Percentiles rank a stretch among this genome's conserved stretches.
Conservation (phyloP, 371 early-diverging fungal species). For the Apophysomyces ossiformis region DNA sequence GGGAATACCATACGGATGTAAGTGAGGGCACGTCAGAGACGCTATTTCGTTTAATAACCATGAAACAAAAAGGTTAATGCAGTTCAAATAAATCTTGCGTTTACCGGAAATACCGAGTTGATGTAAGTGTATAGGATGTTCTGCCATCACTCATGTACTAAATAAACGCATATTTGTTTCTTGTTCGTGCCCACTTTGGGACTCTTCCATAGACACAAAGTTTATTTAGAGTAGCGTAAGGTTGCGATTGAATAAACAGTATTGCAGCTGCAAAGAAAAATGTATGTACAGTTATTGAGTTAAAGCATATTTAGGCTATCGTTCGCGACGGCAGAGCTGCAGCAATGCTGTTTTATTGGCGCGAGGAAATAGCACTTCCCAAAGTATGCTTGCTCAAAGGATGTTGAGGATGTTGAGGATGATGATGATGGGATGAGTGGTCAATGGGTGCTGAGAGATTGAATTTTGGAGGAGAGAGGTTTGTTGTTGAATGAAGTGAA, state of each 20-base stretch:
- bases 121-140: too few relatives aligned
- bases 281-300: slow-evolving; percentile 7
- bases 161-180: too few relatives aligned
- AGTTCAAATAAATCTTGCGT: too few relatives aligned
- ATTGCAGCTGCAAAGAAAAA: not conserved
- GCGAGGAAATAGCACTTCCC: not conserved
- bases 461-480: slow-evolving; percentile 9
- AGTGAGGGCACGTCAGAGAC: too few relatives aligned
- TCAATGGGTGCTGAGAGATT: not conserved
- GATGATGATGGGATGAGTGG: slow-evolving; percentile 2
- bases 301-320: not conserved
- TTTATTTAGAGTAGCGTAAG: too few relatives aligned
- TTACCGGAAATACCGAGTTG: too few relatives aligned
- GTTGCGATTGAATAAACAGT: not conserved
- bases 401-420: slow-evolving; percentile 16
- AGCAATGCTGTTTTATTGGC: not conserved
- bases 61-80: too few relatives aligned
- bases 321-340: not conserved
- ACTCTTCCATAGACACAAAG: too few relatives aligned
- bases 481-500: not conserved
- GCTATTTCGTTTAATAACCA: too few relatives aligned
- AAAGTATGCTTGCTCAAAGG: slow-evolving; percentile 11
- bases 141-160: too few relatives aligned
- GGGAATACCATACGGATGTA: too few relatives aligned
- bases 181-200: too few relatives aligned